phyloP scores from a whole-genome alignment of 352 stramenopile species.

The Globisporangium cystogenes region DNA sequence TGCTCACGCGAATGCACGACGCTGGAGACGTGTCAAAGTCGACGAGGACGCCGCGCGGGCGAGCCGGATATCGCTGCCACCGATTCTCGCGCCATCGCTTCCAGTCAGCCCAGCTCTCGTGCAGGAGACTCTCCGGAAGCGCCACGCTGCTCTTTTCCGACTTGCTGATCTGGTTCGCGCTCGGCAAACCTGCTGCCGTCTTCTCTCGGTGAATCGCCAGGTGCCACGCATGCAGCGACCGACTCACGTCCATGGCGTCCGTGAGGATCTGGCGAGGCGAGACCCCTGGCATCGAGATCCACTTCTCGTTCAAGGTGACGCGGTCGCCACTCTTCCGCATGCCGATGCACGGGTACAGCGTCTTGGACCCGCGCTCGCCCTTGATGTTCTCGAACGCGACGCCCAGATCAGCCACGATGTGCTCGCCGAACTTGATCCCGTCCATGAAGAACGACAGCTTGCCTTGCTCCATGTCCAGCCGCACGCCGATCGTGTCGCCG shows the following conservation, averaged over 20 bases:
- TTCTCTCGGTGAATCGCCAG: constrained; percentile 36
- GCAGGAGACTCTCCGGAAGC: constrained; percentile 53
- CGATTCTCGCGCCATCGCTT: constrained; percentile 80
- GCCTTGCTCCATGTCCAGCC: constrained; percentile 98
- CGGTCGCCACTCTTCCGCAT: constrained; percentile 94
- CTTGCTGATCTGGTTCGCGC: background rate
- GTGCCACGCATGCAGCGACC: constrained; percentile 84
- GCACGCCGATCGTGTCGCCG: constrained; percentile 98
- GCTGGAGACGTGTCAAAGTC: constrained; percentile 92
- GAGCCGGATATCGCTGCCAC: constrained; percentile 74
- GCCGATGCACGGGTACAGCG: constrained; percentile 95
- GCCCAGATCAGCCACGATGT: constrained; percentile 97
- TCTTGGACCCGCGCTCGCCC: constrained; percentile 73
- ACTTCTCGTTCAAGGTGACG: constrained; percentile 95
- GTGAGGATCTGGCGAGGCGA: constrained; percentile 65
- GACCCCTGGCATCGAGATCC: constrained; percentile 82
- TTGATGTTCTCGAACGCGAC: constrained; percentile 96
- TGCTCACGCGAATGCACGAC: constrained; percentile 87
- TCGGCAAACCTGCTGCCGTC: constrained; percentile 6
- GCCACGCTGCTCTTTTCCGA: constrained; percentile 15
- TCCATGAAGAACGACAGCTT: constrained; percentile 98
- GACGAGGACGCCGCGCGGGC: constrained; percentile 86
- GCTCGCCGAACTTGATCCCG: constrained; percentile 98
- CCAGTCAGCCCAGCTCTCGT: constrained; percentile 79
- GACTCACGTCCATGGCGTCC: constrained; percentile 88